A percentile compares a stretch with the other conserved stretches of the same genome.
phyloP scores from a whole-genome alignment of 106 monocot species.

The Dioscorea dumetorum region DNA sequence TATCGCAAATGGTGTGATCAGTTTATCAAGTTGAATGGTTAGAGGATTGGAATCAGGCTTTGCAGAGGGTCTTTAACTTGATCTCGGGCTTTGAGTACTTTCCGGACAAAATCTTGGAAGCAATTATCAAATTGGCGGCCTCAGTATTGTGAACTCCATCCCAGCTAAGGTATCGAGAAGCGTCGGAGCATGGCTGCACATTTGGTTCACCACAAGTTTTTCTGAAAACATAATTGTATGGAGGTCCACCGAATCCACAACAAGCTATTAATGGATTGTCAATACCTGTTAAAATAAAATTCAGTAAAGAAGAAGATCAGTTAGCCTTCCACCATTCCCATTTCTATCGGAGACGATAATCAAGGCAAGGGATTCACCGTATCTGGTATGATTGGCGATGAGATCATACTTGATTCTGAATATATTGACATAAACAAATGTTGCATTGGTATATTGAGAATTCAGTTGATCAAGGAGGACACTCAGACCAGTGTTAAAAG shows the following conservation, averaged over 20 bases:
- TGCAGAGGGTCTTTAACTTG: slow-evolving; percentile 23
- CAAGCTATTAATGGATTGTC: slow-evolving; percentile 47
- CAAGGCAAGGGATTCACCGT: slow-evolving; percentile 20
- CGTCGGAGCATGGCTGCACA: slow-evolving; percentile 25
- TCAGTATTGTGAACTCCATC: slow-evolving; percentile 47
- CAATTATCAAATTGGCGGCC: slow-evolving; percentile 26
- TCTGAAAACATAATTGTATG: slow-evolving; percentile 30
- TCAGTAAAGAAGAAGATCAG: background rate
- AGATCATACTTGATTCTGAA: slow-evolving; percentile 45
- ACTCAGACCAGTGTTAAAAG: slow-evolving; percentile 30
- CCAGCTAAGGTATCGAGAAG: slow-evolving; percentile 32
- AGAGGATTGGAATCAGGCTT: background rate
- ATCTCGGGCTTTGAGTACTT: slow-evolving; percentile 26
- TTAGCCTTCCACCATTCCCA: too few species aligned
- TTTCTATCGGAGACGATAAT: background rate
- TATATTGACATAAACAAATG: slow-evolving; percentile 35
- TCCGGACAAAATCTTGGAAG: slow-evolving; percentile 28
- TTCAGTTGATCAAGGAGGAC: slow-evolving; percentile 24
- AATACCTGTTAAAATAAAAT: slow-evolving; percentile 16
- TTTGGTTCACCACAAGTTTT: slow-evolving; percentile 47
- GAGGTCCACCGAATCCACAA: slow-evolving; percentile 44
- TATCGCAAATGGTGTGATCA: too few species aligned
- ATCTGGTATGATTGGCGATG: slow-evolving; percentile 34
- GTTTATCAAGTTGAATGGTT: too few species aligned
- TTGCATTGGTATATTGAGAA: slow-evolving; percentile 13